These are phyloP conservation scores for Aspergillus floridensis DNA, from an alignment of 2,329 filamentous ascomycete genomes.

Conservation along the genomic window DNA sequence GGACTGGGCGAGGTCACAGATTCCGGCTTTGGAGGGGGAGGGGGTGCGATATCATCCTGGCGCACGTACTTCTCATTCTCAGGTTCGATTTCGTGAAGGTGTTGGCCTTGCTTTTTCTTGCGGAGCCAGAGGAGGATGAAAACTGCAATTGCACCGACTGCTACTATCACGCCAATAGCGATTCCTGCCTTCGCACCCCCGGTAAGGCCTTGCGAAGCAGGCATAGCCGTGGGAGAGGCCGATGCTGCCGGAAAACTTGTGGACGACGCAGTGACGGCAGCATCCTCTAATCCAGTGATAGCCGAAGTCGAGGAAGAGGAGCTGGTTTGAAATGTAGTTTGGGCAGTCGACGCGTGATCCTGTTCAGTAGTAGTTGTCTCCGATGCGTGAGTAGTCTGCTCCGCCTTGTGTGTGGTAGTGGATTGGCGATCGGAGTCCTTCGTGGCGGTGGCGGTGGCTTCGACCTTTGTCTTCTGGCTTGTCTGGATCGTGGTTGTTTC, in stretches of 20 bases:
- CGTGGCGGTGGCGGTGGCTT: constrained; percentile 10
- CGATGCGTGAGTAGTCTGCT: constrained; percentile 8
- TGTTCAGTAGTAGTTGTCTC: constrained; percentile 7
- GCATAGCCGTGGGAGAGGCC: constrained; percentile 24
- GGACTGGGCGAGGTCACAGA: constrained; percentile 52
- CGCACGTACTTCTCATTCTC: constrained; percentile 64
- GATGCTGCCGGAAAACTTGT: constrained; percentile 22
- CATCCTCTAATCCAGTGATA: constrained; percentile 20
- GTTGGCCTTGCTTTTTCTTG: constrained; percentile 63
- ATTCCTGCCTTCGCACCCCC: constrained; percentile 70
- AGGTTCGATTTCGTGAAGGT: constrained; percentile 42
- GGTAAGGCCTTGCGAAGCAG: constrained; percentile 39
- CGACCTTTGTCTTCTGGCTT: constrained; percentile 10
- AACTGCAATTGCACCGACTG: constrained; percentile 64
- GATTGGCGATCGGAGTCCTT: constrained; percentile 14
- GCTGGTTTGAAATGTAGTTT: constrained; percentile 23
- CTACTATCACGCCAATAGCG: constrained; percentile 74
- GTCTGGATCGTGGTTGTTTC: constrained; percentile 9
- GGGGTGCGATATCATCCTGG: constrained; percentile 28
- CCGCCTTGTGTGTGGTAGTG: constrained; percentile 15
- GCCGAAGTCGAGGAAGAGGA: constrained; percentile 16
- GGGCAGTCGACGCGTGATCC: constrained; percentile 8
- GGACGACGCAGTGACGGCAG: constrained; percentile 12
- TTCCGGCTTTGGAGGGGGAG: constrained; percentile 37
- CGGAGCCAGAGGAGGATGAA: constrained; percentile 70